These are phyloP conservation scores for Hevea brasiliensis DNA, from an alignment of 345 rosid genomes.

Conservation along the genomic window DNA sequence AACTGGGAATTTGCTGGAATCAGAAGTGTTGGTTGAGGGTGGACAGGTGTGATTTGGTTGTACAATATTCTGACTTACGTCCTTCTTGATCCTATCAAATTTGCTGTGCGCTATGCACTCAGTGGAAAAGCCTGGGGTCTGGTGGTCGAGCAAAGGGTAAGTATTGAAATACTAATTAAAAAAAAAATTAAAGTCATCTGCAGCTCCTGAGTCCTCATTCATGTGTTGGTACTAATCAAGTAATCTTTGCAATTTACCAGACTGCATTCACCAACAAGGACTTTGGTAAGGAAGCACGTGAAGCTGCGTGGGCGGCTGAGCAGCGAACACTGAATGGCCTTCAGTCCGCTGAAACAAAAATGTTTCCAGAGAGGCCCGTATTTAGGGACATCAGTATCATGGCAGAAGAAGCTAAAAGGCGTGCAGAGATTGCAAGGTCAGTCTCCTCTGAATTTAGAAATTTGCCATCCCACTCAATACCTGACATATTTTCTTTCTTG, in stretches of 20 bases:
- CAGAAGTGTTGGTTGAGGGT: slow-evolving; percentile 36
- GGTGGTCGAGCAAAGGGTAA: slow-evolving; percentile 36
- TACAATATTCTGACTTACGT: slow-evolving; percentile 29
- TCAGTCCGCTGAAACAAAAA: slow-evolving; percentile 12
- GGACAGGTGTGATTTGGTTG: slow-evolving; percentile 43
- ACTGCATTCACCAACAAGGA: slow-evolving; percentile 46
- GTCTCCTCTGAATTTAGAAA: background rate
- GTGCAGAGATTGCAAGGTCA: slow-evolving; percentile 44
- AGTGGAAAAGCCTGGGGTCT: slow-evolving; percentile 38
- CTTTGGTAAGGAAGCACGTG: slow-evolving; percentile 43
- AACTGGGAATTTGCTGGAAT: slow-evolving; percentile 37
- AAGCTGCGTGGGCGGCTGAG: slow-evolving; percentile 52
- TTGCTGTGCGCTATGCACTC: slow-evolving; percentile 34
- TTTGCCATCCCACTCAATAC: background rate
- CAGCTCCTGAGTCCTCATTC: no score
- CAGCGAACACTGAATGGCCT: slow-evolving; percentile 48
- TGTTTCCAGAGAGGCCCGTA: slow-evolving; percentile 29
- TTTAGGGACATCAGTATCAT: slow-evolving; percentile 33
- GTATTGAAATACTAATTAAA: background rate
- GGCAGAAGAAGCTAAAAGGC: slow-evolving; percentile 57
- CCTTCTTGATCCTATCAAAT: slow-evolving; percentile 39
- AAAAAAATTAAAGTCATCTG: background rate
- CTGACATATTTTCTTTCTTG: background rate
- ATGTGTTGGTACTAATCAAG: background rate
- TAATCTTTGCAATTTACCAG: background rate